Base-by-base conservation (phyloP, 2,329 filamentous ascomycete species). In the Aspergillus aculeatinus region DNA sequence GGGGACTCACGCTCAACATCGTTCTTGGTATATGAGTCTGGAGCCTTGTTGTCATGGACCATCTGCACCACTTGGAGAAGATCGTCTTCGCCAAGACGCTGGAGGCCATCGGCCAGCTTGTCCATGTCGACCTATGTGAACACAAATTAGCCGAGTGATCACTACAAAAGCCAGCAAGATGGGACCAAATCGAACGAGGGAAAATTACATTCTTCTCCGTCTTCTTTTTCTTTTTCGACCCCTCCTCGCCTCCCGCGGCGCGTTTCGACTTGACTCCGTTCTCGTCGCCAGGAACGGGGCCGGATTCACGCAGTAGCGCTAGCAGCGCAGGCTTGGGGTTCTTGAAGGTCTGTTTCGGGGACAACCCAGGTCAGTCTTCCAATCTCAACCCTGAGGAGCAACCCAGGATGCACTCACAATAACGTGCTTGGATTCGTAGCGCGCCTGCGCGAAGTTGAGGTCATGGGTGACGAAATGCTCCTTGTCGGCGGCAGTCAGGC, bases 11-110 rank as follows among this genome's bases (percentile, higher is more conserved):
- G 90, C 72, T 99, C 95, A 60, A 97, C 86, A 77, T 99, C 96
- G 70, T 97, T 98, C 81, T 96, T 93, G 53, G 94, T 96, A 79
- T 96, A 98, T 1, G 94, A 97, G 65, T 96, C 92, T 5, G 91
- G 86, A 1, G 87, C 88, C 83, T 98, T 98, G 80, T 97, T 91
- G 79, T 99, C 95, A 76, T 98, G 95, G 63, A 99, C 94, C 86
- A 99, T 89, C 80, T 98, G 94, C 62, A 99, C 96, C 25, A 98
- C 92, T 68, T 95, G 91, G 63, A 99, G 82, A 48, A 99, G 81
- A 71, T 98, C 94, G 67, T 99, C 95, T 80, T 99, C 95, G 65
- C 86, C 85, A 27, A 99, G 86, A 81, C 91, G 92, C 74, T 94
- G 88, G 60, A 99, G 82, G 0, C 89, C 92, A 60, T 98, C 93